Conservation (phyloP, 192 early-diverging fungal genomes). For the Entrophospora sp. region DNA sequence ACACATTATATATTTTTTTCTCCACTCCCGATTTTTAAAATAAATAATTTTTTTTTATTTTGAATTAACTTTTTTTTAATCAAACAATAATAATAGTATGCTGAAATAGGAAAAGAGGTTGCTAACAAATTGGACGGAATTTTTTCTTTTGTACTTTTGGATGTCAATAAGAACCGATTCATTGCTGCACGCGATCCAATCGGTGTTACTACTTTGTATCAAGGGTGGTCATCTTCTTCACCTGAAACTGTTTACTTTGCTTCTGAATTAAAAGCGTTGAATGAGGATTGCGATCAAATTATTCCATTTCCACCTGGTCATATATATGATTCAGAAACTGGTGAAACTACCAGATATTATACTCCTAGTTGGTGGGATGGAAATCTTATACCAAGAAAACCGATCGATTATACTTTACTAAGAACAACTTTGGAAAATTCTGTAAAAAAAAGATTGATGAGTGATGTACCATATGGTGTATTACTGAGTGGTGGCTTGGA, state of each 20-base stretch:
- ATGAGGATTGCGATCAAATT: slow-evolving; percentile 97
- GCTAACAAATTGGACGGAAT: slow-evolving; percentile 89
- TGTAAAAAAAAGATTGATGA: slow-evolving; percentile 95
- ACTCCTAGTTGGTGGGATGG: slow-evolving; percentile 85
- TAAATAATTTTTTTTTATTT: background rate
- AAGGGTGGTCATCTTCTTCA: slow-evolving; percentile 73
- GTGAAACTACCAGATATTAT: slow-evolving; percentile 79
- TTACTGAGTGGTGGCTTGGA: slow-evolving; percentile 92
- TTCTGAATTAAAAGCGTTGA: slow-evolving; percentile 91
- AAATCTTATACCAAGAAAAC: slow-evolving; percentile 39
- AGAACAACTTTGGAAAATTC: slow-evolving; percentile 75
- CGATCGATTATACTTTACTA: slow-evolving; percentile 61
- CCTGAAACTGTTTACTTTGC: slow-evolving; percentile 88
- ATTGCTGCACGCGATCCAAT: slow-evolving; percentile 95
- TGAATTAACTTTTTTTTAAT: background rate
- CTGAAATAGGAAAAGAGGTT: slow-evolving; percentile 75
- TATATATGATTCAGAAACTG: slow-evolving; percentile 74
- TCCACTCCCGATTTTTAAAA: background rate
- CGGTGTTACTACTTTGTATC: slow-evolving; percentile 97
- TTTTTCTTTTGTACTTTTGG: slow-evolving; percentile 92
- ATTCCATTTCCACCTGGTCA: slow-evolving; percentile 96
- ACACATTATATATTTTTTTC: background rate
- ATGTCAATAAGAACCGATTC: slow-evolving; percentile 67
- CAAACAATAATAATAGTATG: slow-evolving; percentile 50
- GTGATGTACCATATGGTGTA: slow-evolving; percentile 97